phyloP scores from a whole-genome alignment of 2,329 filamentous ascomycete genomes.

The Aspergillus carbonarius region DNA sequence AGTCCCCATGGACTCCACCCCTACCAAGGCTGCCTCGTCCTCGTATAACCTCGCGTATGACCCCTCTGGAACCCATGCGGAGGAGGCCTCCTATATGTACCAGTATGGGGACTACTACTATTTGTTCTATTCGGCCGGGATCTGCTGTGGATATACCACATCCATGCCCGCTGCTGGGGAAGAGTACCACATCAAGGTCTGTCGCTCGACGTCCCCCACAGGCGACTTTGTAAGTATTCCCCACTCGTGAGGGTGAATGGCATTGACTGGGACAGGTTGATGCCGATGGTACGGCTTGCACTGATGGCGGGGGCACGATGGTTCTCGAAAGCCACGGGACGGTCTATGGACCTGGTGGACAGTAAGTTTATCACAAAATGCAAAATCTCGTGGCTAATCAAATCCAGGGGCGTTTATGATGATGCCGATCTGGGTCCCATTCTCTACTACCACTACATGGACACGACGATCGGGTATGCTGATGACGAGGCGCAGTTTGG shows the following conservation, averaged over 20 bases:
- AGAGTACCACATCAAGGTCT: slow-evolving; percentile 68
- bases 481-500: slow-evolving; percentile 51
- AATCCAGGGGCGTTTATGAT: slow-evolving; percentile 29
- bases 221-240: slow-evolving; percentile 51
- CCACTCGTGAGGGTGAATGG: neutral
- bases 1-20: slow-evolving; percentile 48
- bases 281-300: slow-evolving; percentile 53
- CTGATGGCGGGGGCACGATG: slow-evolving; percentile 58
- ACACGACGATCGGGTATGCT: slow-evolving; percentile 54
- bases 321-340: slow-evolving; percentile 56
- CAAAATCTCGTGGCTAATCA: slow-evolving; percentile 3
- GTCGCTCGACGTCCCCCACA: slow-evolving; percentile 54
- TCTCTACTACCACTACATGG: slow-evolving; percentile 63
- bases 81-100: slow-evolving; percentile 60
- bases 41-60: slow-evolving; percentile 57
- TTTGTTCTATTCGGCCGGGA: slow-evolving; percentile 62
- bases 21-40: slow-evolving; percentile 30
- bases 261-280: slow-evolving; percentile 42
- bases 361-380: slow-evolving; percentile 47
- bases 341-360: slow-evolving; percentile 66
- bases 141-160: slow-evolving; percentile 60
- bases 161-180: slow-evolving; percentile 53
- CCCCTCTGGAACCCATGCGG: slow-evolving; percentile 50
- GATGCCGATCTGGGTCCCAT: slow-evolving; percentile 50
- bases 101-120: slow-evolving; percentile 61